These are phyloP conservation scores for Pelargonium australe DNA, from an alignment of 441 rosid genomes.

Conservation along the genomic window DNA sequence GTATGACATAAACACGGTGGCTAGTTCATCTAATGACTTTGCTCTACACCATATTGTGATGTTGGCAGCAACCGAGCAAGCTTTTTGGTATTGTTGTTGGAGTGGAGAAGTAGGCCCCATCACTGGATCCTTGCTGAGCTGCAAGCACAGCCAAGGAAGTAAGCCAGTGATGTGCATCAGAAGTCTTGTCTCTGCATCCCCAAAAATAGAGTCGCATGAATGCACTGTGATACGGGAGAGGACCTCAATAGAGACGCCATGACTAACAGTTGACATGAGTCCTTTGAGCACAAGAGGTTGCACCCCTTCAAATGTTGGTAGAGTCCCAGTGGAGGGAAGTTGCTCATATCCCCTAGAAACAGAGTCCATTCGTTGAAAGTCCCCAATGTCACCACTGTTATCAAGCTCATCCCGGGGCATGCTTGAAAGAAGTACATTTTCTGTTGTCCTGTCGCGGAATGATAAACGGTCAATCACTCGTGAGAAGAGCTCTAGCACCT, in stretches of 20 bases:
- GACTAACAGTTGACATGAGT: constrained; percentile 88
- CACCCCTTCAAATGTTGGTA: constrained; percentile 89
- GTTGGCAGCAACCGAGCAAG: constrained; percentile 78
- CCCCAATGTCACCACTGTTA: constrained; percentile 42
- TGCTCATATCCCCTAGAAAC: constrained; percentile 58
- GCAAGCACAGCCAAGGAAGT: constrained; percentile 99
- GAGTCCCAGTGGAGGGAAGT: constrained; percentile 60
- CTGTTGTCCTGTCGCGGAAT: constrained; percentile 87
- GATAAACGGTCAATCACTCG: constrained; percentile 83
- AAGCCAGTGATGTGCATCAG: constrained; percentile 92
- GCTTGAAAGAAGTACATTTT: constrained; percentile 93
- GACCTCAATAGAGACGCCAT: constrained; percentile 80
- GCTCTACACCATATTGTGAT: constrained; percentile 85
- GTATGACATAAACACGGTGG: constrained; percentile 65
- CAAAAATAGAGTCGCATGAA: constrained; percentile 91
- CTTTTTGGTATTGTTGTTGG: constrained; percentile 84
- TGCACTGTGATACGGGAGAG: constrained; percentile 79
- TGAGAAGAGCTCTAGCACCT: constrained; percentile 91
- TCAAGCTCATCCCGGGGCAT: constrained; percentile 92
- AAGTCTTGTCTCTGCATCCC: constrained; percentile 88
- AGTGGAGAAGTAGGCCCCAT: constrained; percentile 60
- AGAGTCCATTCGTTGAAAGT: constrained; percentile 59
- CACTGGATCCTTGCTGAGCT: constrained; percentile 66
- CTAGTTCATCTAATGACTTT: constrained; percentile 65
- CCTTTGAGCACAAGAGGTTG: constrained; percentile 99